Evolutionary conservation across 257 asterid genomes (phyloP), one percentile per base, ranked within the genome.

Genomic region (Ilex aquifolium): DNA sequence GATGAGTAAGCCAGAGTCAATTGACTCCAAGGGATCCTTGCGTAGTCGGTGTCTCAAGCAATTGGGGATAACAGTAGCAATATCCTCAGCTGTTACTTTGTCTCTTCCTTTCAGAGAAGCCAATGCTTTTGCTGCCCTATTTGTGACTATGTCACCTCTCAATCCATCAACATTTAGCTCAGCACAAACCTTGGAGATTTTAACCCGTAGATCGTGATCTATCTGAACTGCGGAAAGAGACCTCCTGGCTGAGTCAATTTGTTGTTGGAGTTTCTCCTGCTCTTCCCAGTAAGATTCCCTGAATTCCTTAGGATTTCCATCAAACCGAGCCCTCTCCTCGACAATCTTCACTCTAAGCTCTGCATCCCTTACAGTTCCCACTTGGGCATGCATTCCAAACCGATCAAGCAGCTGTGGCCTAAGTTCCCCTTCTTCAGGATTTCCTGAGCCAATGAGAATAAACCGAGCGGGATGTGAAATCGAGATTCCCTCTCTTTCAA

Each of bases 311-410:
- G 97, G 99, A 44, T 84, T 85, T 60, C 21, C 72, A 61, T 93
- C 97, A 30, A 93, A 93, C 13, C 96, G 77, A 32, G 90, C 84
- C 49, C 99, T 80, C 76, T 93, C 99, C 78, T 93, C 99, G 1
- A 93, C 99, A 14, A 93, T 93, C 68, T 90, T 87, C 6, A 93
- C 97, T 21, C 99, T 65, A 16, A 93, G 96, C 72, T 92, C 99
- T 2, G 99, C 97, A 61, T 89, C 97, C 48, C 57, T n/a, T 15
- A 53, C 57, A 5, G 57, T 53, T 5, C 57, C 57, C 30, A 87
- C 97, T 27, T 92, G 96, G 0, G 99, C 97, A 29, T 92, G 99
- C 99, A 92, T 92, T 46, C 99, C 99, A 55, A 92, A 92, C 14
- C 91, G 80, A 67, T 92, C 99, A 31, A 92, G 99, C 67, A 92